Conservation (phyloP, 768 basidiomycete species). For the Podaxis sp. region DNA sequence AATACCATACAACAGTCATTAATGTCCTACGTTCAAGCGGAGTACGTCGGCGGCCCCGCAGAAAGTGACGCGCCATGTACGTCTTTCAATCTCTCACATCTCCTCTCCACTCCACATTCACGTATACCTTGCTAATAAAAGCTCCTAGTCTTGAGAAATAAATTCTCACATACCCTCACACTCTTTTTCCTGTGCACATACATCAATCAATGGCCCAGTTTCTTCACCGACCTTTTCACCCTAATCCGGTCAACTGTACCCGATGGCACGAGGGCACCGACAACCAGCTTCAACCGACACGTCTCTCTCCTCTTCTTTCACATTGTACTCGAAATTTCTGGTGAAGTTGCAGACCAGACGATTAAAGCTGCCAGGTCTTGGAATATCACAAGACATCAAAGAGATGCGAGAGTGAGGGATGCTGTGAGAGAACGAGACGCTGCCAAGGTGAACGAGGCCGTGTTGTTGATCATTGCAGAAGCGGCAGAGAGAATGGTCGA, state of each 20-base stretch:
- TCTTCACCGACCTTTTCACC: conserved; percentile 77
- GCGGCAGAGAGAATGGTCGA: conserved; percentile 56
- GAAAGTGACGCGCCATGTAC: conserved; percentile 81
- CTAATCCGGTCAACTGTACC: conserved; percentile 54
- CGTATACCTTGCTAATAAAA: conserved; percentile 6
- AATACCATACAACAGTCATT: conserved; percentile 73
- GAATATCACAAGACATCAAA: conserved; percentile 65
- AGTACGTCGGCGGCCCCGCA: conserved; percentile 84
- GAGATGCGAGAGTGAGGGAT: conserved; percentile 86
- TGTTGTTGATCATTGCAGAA: conserved; percentile 79
- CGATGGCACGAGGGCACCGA: conserved; percentile 39
- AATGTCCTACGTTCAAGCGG: conserved; percentile 80
- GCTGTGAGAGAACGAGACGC: conserved; percentile 91
- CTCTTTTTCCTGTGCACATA: conserved; percentile 89
- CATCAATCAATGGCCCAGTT: conserved; percentile 79
- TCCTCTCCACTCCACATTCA: conserved; percentile 2
- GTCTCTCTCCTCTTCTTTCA: conserved; percentile 89
- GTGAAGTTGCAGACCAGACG: conserved; percentile 95
- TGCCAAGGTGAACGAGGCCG: conserved; percentile 79
- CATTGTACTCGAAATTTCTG: conserved; percentile 90
- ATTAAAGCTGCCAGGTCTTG: conserved; percentile 85
- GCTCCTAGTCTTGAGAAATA: conserved; percentile 82
- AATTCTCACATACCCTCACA: conserved; percentile 89
- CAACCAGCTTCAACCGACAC: conserved; percentile 74
- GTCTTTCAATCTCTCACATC: conserved; percentile 30